phyloP scores from a whole-genome alignment of 1,139 yeast genomes.

The Suhomyces yuchorum region DNA sequence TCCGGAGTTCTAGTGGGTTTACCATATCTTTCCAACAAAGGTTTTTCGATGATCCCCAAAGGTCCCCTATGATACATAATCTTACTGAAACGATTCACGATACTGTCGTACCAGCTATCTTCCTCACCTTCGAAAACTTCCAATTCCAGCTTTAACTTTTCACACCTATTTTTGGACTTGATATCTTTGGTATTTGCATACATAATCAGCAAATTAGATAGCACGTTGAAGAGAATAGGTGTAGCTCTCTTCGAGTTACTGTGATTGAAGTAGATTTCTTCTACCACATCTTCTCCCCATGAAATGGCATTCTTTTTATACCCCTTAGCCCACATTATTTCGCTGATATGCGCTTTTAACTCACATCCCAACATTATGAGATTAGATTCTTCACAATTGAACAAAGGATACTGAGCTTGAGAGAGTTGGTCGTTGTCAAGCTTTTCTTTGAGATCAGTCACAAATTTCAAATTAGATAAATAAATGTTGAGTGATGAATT shows the following conservation, averaged over 20 bases:
- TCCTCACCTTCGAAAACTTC: slow-evolving; percentile 26
- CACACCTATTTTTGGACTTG: slow-evolving; percentile 32
- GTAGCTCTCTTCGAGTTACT: slow-evolving; percentile 32
- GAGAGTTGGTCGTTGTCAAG: slow-evolving; percentile 23
- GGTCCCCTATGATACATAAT: slow-evolving; percentile 48
- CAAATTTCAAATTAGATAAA: slow-evolving; percentile 36
- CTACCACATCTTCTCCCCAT: slow-evolving; percentile 61
- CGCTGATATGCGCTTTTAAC: slow-evolving; percentile 62
- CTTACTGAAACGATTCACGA: slow-evolving; percentile 38
- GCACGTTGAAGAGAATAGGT: slow-evolving; percentile 34
- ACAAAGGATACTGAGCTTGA: slow-evolving; percentile 41
- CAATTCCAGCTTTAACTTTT: slow-evolving; percentile 26
- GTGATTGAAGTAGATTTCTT: slow-evolving; percentile 37
- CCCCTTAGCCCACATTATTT: slow-evolving; percentile 64
- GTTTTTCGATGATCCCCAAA: slow-evolving; percentile 46
- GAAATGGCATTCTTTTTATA: slow-evolving; percentile 55
- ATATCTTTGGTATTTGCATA: slow-evolving; percentile 31
- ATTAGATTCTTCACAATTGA: slow-evolving; percentile 39
- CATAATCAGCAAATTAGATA: slow-evolving; percentile 37
- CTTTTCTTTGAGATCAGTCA: slow-evolving; percentile 25
- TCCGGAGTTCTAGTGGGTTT: slow-evolving; percentile 35
- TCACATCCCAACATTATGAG: slow-evolving; percentile 34
- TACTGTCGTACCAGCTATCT: slow-evolving; percentile 38
- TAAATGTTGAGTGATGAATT: slow-evolving; percentile 38
- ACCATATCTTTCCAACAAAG: slow-evolving; percentile 44